These are phyloP conservation scores for Flaveria floridana DNA, from an alignment of 140 eudicot species.

Conservation along the genomic window DNA sequence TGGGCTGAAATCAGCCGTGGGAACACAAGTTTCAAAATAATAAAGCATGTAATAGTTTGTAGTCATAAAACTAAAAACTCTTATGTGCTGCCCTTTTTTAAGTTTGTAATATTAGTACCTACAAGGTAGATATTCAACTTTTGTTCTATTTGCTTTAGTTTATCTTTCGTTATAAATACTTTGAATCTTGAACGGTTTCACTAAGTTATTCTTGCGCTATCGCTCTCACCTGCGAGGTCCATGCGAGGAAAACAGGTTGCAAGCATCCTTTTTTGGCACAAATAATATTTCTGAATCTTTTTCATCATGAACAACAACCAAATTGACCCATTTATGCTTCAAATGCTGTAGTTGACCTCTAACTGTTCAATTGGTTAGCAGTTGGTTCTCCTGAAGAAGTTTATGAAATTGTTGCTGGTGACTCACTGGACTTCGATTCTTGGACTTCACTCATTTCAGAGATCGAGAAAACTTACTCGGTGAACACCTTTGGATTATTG, in stretches of 20 bases:
- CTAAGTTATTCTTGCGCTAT: background rate
- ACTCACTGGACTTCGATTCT: constrained; percentile 53
- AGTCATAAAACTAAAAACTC: background rate
- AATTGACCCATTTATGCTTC: constrained; percentile 27
- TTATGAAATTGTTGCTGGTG: constrained; percentile 41
- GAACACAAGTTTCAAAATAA: no score
- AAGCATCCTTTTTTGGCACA: background rate
- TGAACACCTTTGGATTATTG: constrained; percentile 35
- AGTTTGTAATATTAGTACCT: no score
- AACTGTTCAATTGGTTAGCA: constrained; percentile 19
- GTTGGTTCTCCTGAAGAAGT: constrained; percentile 45
- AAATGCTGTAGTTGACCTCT: constrained; percentile 12
- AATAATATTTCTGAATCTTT: background rate
- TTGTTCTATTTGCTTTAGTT: background rate
- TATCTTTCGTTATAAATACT: background rate
- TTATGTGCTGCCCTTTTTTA: background rate
- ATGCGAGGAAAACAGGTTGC: background rate
- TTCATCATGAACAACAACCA: constrained; percentile 1
- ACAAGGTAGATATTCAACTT: background rate
- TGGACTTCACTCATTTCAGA: constrained; percentile 68
- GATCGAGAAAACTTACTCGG: constrained; percentile 56
- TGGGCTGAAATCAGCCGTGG: background rate
- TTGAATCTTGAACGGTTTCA: background rate
- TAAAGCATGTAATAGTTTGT: background rate
- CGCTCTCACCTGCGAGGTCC: background rate